phyloP scores from a whole-genome alignment of 2,329 filamentous ascomycete species.

The Fusarium annulatum region DNA sequence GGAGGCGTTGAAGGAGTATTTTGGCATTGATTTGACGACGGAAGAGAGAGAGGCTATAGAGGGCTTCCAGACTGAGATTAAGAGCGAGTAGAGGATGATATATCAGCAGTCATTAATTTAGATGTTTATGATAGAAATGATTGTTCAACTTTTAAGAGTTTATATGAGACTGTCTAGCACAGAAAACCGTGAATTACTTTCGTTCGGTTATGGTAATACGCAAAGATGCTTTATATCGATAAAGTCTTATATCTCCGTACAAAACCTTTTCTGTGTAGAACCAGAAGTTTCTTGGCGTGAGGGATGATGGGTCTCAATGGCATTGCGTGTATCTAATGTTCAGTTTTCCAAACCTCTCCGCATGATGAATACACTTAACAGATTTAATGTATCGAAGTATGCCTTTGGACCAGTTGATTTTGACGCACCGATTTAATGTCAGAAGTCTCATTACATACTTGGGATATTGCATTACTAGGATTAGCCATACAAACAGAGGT shows the following conservation, averaged over 20 bases:
- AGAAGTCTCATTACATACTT: too few species aligned
- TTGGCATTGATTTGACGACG: slow-evolving; percentile 62
- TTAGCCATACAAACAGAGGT: background rate
- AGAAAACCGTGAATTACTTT: background rate
- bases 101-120: slow-evolving; percentile 2
- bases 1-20: slow-evolving; percentile 61
- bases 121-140: background rate
- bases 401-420: background rate
- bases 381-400: background rate
- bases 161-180: too few species aligned
- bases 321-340: too few species aligned
- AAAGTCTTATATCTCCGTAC: background rate
- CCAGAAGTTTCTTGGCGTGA: background rate
- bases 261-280: background rate
- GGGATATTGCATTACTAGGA: too few species aligned
- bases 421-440: fast-evolving
- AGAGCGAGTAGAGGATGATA: slow-evolving; percentile 5
- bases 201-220: too few species aligned
- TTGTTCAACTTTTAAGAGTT: too few species aligned
- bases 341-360: too few species aligned
- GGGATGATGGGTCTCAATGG: background rate
- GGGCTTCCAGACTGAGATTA: slow-evolving; percentile 61
- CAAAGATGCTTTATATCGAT: background rate
- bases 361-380: background rate
- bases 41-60: slow-evolving; percentile 63